phyloP scores from a whole-genome alignment of 1,284 basidiomycete species.

The Xerocomus amazonicus region DNA sequence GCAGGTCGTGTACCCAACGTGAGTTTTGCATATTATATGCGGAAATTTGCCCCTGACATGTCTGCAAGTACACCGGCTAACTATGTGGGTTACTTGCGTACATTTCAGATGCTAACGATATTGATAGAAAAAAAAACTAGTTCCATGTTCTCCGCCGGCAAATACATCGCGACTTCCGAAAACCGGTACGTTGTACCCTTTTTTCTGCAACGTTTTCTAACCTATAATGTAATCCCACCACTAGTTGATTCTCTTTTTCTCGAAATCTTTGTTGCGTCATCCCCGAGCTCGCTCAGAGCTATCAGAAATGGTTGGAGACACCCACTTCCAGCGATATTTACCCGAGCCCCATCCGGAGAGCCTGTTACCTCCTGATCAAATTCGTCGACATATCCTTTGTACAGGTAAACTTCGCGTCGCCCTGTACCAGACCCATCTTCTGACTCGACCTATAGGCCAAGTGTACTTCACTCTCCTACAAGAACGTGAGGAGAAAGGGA shows the following conservation, averaged over 20 bases:
- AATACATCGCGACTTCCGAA: constrained; percentile 94
- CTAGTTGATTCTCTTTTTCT: constrained; percentile 92
- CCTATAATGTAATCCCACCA: constrained; percentile 2
- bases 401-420: constrained; percentile 44
- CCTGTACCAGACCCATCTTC: background rate
- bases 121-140: constrained; percentile 33
- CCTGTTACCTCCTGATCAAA: constrained; percentile 79
- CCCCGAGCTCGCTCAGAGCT: constrained; percentile 86
- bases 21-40: constrained; percentile 32
- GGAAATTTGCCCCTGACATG: constrained; percentile 11
- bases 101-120: background rate
- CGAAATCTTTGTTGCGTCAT: constrained; percentile 92
- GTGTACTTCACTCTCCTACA: constrained; percentile 89
- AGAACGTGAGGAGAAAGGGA: constrained; percentile 84
- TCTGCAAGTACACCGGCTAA: constrained; percentile 76
- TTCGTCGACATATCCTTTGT: constrained; percentile 90
- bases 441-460: constrained; percentile 59
- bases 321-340: constrained; percentile 90
- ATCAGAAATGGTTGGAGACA: constrained; percentile 86
- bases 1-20: constrained; percentile 97
- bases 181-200: constrained; percentile 57
- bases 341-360: constrained; percentile 75
- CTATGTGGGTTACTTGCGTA: constrained; percentile 51
- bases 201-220: background rate
- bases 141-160: constrained; percentile 96